Base-by-base conservation (phyloP, 352 stramenopile species). In the Globisporangium nodosum region DNA sequence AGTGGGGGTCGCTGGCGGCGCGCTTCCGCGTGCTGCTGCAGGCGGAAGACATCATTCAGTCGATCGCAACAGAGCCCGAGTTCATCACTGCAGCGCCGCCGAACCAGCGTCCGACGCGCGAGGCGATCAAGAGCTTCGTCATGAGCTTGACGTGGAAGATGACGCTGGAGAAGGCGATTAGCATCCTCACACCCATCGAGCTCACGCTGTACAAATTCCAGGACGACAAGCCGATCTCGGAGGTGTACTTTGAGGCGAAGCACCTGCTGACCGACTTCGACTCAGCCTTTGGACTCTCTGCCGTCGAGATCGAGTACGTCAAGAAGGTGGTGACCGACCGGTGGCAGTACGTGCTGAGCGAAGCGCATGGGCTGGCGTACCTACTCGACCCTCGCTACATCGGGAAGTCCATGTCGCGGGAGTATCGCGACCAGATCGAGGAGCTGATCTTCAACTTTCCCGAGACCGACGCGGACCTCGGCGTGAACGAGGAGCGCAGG, bases 151-250 rank as follows among this genome's bases (percentile, higher is more conserved):
- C 90, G 65, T 91, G 81, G 79, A 90, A 90, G 63, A 68, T 87
- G 42, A 90, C 80, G n/a, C 56, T 91, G 20, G 78, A 91, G 47
- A 90, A 91, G 57, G 80, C 80, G 6, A 81, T 93, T 50, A 89
- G 77, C 18, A 90, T 93, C 30, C 51, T 91, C 21, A 85, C 75
- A 11, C 81, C 81, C 27, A 90, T 93, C 43, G 81, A 93, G 45
- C 66, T 90, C 9, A 89, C 89, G 12, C 53, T 91, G 13, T 87
- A 88, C 69, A 93, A 93, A 61, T 93, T 93, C 54, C 78, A 91
- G 52, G 83, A 93, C 54, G 81, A 91, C 58, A 83, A 82, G 42
- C 70, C 81, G 1, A 90, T 93, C 51, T 91, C 81, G 3, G 83
- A 93, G 54, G 81, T 93, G 3, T 93, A 91, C 65, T 90, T 88